phyloP scores from a whole-genome alignment of 169 alveolate species.

The Babesia bigemina region DNA sequence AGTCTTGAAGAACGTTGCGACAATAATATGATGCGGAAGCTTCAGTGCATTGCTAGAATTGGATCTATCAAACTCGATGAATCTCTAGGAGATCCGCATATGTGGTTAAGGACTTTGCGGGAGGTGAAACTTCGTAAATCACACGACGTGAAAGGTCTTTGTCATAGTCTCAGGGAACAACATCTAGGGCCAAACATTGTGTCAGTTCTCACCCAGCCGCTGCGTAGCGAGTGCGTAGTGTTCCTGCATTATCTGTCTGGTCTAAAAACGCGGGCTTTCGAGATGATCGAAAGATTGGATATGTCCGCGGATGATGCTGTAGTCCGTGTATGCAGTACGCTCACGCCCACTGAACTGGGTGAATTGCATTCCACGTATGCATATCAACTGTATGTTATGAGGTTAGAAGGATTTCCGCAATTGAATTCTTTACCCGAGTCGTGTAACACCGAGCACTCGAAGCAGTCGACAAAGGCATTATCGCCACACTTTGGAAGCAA shows the following conservation, averaged over 20 bases:
- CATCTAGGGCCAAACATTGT: constrained; percentile 9
- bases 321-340: constrained; percentile 6
- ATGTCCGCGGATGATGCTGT: constrained; percentile 3
- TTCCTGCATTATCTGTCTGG: constrained; percentile 29
- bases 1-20: background rate
- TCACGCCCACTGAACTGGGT: constrained; percentile 1
- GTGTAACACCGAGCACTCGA: background rate
- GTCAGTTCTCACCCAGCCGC: constrained; percentile 2
- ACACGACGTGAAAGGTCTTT: background rate
- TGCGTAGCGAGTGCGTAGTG: constrained; percentile 26
- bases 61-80: background rate
- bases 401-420: constrained; percentile 18
- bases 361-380: constrained; percentile 25
- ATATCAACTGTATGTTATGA: constrained; percentile 15
- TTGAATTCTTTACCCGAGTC: background rate
- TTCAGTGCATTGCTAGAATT: background rate
- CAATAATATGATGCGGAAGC: constrained; percentile 1
- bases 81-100: background rate
- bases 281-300: constrained; percentile 7
- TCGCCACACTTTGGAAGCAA: no score
- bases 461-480: no score
- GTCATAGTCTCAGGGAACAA: background rate
- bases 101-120: background rate
- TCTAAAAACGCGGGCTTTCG: constrained; percentile 24
- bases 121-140: background rate